Evolutionary conservation across 352 stramenopile species (phyloP), one percentile per base, ranked within the genome.

Genomic region (Pythium periplocum): DNA sequence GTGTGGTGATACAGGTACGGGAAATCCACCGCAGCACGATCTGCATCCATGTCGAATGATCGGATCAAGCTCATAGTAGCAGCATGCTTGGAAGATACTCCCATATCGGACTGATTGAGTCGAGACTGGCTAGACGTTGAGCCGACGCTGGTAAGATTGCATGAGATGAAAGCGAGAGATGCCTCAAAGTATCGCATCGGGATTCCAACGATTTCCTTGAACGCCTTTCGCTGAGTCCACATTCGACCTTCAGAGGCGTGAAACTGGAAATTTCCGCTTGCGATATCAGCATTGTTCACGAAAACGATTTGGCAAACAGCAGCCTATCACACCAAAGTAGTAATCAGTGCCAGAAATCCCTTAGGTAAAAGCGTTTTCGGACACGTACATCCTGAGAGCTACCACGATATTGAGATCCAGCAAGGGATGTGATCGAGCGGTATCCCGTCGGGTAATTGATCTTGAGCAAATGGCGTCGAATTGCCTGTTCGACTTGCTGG

Each of bases 1-100:
- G 81, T 94, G 63, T 94, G 83, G 43, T 94, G 81, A 17, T 90
- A 94, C 6, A 92, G 53, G 61, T 92, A 87, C 26, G 81, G 83
- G 42, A 94, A 91, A 53, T 94, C 82, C 26, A 91, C 74, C 4
- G 69, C 75, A 1, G 78, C 79, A 32, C 73, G 70, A 47, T 93
- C 83, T 0, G 75, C 75, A 54, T 88, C 79, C 79, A 91, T 91
- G 33, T 71, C 75, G 17, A 94, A 94, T 11, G 83, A 89, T 46
- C 88, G 78, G 33, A 94, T 69, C 36, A 94, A 60, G 12, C 75
- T 86, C 6, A 73, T 72, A 1, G 78, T 76, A 0, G 79, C 59
- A 4, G 67, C 59, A 44, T 92, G 75, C 53, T 90, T 91, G 2
- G 66, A 61, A 12, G 66, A 46, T 4, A 86, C 50, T 2, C 60